Percentiles rank a stretch among this genome's conserved stretches.
Evolutionary conservation across 805 yeast species (phyloP).

Genomic region (Tanozyma kutaoensis): DNA sequence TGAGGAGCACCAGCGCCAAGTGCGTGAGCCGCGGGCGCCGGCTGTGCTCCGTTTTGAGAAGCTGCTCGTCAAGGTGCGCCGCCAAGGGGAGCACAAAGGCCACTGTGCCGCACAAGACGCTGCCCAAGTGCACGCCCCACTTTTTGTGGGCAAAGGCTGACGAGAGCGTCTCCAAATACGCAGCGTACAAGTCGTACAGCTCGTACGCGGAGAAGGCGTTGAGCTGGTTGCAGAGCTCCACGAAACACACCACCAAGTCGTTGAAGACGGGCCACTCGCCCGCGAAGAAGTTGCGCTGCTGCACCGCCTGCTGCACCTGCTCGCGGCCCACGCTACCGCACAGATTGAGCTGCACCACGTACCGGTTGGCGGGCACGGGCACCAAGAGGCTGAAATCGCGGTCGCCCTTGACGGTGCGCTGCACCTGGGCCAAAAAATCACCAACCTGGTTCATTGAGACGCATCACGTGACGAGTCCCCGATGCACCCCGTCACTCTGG

Average conservation of each 20-base stretch:
- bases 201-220: slow-evolving; percentile 39
- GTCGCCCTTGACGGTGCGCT: slow-evolving; percentile 11
- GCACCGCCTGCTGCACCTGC: slow-evolving; percentile 8
- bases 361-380: slow-evolving; percentile 12
- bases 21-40: slow-evolving; percentile 32
- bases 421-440: slow-evolving; percentile 15
- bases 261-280: slow-evolving; percentile 36
- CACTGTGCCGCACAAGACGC: slow-evolving; percentile 23
- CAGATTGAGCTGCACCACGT: slow-evolving; percentile 12
- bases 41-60: slow-evolving; percentile 28
- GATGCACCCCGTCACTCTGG: too few relatives aligned
- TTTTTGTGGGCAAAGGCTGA: slow-evolving; percentile 33
- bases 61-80: slow-evolving; percentile 20
- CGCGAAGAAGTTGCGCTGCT: slow-evolving; percentile 10
- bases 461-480: background rate
- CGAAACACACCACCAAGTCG: slow-evolving; percentile 28
- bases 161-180: slow-evolving; percentile 32
- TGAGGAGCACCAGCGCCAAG: slow-evolving; percentile 40
- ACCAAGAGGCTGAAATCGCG: slow-evolving; percentile 11
- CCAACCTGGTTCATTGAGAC: background rate
- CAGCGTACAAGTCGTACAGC: slow-evolving; percentile 41
- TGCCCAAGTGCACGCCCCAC: slow-evolving; percentile 22
- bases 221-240: slow-evolving; percentile 33
- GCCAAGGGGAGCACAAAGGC: slow-evolving; percentile 31
- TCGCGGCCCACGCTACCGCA: slow-evolving; percentile 6